Base-by-base conservation (phyloP, 345 rosid genomes). In the Pistacia vera region DNA sequence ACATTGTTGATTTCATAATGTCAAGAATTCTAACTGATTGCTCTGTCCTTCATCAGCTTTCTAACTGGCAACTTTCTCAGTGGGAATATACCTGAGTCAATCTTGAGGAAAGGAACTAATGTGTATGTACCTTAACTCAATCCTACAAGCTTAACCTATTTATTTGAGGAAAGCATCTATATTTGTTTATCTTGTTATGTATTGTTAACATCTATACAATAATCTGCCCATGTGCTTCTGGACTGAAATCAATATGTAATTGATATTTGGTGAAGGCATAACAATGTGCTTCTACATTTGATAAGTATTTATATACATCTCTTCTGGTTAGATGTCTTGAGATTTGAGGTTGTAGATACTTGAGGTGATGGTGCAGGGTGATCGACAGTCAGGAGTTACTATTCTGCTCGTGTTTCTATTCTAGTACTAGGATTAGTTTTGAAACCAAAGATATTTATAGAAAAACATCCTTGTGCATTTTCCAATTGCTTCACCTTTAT, bases 1-100 rank as follows among this genome's bases (percentile, higher is more conserved):
- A 7, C 28, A 28, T 8, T 33, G 55, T 41, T 22, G 20, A 18
- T 59, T 69, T 56, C 35, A 11, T n/a, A 57, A 63, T 41, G 30
- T 33, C 72, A 18, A n/a, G 70, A 11, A 25, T 7, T n/a, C 72
- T 71, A 38, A 70, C 75, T 52, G 58, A 30, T 62, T 62, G 68
- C 65, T 65, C 54, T 70, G 28, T 46, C 9, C 59, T 66, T 35
- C 8, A 1, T 55, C 79, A 82, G 81, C 55, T 78, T 71, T 67
- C 72, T 82, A 2, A 75, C 66, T 1, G 79, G 78, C 57, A 78
- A 82, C 74, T 46, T 44, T 66, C 81, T 82, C 67, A 75, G 74
- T 55, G 84, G 84, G 66, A 75, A 35, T 71, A 75, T 74, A 70
- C 79, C 79, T 18, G 35, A 4, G 9, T 77, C 84, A 38, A 11